phyloP scores from a whole-genome alignment of 2,329 filamentous ascomycete species.

The Penicillium sp. region DNA sequence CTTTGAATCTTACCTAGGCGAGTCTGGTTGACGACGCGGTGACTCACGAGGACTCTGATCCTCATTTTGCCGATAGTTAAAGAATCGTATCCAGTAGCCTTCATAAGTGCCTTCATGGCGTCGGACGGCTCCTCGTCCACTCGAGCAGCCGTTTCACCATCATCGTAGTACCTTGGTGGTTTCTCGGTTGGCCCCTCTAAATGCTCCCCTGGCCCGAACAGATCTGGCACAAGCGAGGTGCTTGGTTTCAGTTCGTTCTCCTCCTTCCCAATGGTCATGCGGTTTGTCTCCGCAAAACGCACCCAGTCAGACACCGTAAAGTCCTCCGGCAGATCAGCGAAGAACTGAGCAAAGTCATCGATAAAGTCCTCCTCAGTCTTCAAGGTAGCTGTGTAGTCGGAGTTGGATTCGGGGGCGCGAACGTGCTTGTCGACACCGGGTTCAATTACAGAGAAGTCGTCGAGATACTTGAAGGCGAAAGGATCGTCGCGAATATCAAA shows the following conservation, averaged over 20 bases:
- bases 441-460: slow-evolving; percentile 79
- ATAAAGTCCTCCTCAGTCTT: slow-evolving; percentile 66
- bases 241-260: slow-evolving; percentile 55
- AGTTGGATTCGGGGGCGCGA: slow-evolving; percentile 55
- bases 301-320: slow-evolving; percentile 49
- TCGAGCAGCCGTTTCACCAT: slow-evolving; percentile 28
- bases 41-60: slow-evolving; percentile 73
- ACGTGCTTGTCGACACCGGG: slow-evolving; percentile 76
- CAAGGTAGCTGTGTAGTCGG: slow-evolving; percentile 63
- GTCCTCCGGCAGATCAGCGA: slow-evolving; percentile 57
- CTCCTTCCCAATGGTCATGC: slow-evolving; percentile 56
- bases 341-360: slow-evolving; percentile 59
- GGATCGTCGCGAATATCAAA: slow-evolving; percentile 73
- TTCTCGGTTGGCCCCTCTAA: slow-evolving; percentile 34
- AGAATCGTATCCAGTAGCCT: slow-evolving; percentile 59
- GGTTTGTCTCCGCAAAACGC: slow-evolving; percentile 51
- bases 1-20: slow-evolving; percentile 91
- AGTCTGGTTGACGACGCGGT: slow-evolving; percentile 87
- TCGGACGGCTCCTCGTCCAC: slow-evolving; percentile 41
- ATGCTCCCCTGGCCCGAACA: slow-evolving; percentile 52
- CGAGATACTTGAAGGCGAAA: slow-evolving; percentile 75
- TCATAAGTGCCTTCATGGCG: slow-evolving; percentile 56
- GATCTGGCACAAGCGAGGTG: slow-evolving; percentile 55
- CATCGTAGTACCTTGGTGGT: slow-evolving; percentile 33
- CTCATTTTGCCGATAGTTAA: slow-evolving; percentile 53